Evolutionary conservation across 2,329 filamentous ascomycete species (phyloP).

Genomic region (Fusarium sp.): DNA sequence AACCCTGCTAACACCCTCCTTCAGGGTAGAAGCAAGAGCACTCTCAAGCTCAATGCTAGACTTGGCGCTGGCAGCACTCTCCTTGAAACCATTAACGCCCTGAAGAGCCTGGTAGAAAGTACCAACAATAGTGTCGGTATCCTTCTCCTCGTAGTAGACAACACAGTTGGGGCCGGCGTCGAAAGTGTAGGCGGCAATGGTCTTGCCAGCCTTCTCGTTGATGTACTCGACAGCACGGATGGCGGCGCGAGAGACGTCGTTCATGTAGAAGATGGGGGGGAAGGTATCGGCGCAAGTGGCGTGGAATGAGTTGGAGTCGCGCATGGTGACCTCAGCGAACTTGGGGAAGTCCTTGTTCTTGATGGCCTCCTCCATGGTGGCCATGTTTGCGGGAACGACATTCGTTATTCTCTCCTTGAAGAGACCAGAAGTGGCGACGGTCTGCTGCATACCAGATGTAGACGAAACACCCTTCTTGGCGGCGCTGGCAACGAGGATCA

Average conservation of each 20-base stretch:
- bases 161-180: slow-evolving; percentile 98
- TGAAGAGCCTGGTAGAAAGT: slow-evolving; percentile 77
- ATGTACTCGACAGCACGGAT: slow-evolving; percentile 90
- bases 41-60: slow-evolving; percentile 71
- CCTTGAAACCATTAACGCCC: slow-evolving; percentile 78
- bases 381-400: slow-evolving; percentile 87
- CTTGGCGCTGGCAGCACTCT: slow-evolving; percentile 63
- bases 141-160: slow-evolving; percentile 90
- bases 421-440: slow-evolving; percentile 88
- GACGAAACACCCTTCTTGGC: slow-evolving; percentile 96
- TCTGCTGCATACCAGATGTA: slow-evolving; percentile 96
- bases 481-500: slow-evolving; percentile 90
- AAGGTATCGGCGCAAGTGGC: slow-evolving; percentile 94
- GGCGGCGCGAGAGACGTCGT: slow-evolving; percentile 88
- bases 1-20: slow-evolving; percentile 85
- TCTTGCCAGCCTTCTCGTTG: slow-evolving; percentile 81
- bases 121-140: slow-evolving; percentile 78
- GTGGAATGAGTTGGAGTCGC: slow-evolving; percentile 97
- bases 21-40: slow-evolving; percentile 72
- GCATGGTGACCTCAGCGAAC: slow-evolving; percentile 94
- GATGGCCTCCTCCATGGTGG: slow-evolving; percentile 85
- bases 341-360: slow-evolving; percentile 80
- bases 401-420: slow-evolving; percentile 80
- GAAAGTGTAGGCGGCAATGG: slow-evolving; percentile 93
- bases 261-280: slow-evolving; percentile 98